Base-by-base conservation (phyloP, 202 grass and related monocot species). In the Panicum virgatum region DNA sequence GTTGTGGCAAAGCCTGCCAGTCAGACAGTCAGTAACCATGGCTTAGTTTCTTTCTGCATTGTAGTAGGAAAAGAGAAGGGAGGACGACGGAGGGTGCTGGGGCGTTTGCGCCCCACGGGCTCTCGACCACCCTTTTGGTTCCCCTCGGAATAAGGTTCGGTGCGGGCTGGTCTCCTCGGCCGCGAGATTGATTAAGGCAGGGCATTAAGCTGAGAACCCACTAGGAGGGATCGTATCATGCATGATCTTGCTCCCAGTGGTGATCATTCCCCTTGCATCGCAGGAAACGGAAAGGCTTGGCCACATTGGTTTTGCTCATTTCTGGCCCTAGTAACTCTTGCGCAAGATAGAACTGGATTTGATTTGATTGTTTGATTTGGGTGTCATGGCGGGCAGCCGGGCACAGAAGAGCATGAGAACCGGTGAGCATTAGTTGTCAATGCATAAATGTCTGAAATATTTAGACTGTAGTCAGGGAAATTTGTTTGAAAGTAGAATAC, bases 61-160 rank as follows among this genome's bases (percentile, higher is more conserved):
- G n/a, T 36, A 11, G 20, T 7, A 48, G 65, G 37, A 83, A 53
- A 16, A 26, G 16, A 32, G 25, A 79, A 69, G 23, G 46, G 0
- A 12, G 65, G 42, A 69, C 14, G 42, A 69, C 14, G 66, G 78
- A 86, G 73, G 83, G 78, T 9, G 58, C 72, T 78, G 15, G 12
- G 36, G 50, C 16, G 66, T 79, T 79, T 7, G 67, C 26, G 37
- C 78, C 82, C 77, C 72, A 85, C 72, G n/a, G 70, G 12, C 77
- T 82, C 32, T 79, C 79, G 22, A 69, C 83, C 88, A 90, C 66
- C 79, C 83, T 83, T 89, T 90, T 44, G 79, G 62, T 19, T 13
- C 32, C n/a, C 30, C 6, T 10, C 2, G 14, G 88, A 86, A 90
- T 86, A 79, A 36, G 68, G 68, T 90, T 86, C 88, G 27, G 30